Evolutionary conservation across 495 filamentous ascomycete species (phyloP), one percentile per base, ranked within the genome.

Genomic region (Friedmanniomyces simplex): DNA sequence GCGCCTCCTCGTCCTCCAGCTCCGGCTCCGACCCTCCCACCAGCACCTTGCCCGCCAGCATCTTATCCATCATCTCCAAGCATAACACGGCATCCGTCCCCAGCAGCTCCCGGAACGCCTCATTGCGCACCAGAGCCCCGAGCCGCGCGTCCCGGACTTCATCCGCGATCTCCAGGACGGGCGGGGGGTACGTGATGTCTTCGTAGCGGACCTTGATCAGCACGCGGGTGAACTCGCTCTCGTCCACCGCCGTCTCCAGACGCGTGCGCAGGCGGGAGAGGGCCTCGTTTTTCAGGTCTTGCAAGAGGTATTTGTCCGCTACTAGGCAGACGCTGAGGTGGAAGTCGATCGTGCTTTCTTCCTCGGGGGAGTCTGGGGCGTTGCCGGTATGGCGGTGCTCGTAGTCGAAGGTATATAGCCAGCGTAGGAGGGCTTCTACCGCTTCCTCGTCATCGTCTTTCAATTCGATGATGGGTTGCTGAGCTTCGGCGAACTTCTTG

Each of bases 381-480:
- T 24, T 26, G 7, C 10, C 18, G 16, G 14, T 24, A n/a, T 21
- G 26, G 16, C 37, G 52, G 48, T 47, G 24, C 16, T 39, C 52
- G 53, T 61, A 61, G 21, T 57, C 46, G 37, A 50, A 50, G 43
- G 52, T 51, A 42, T 61, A 61, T 11, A 61, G 25, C 30, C 63
- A 71, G 54, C 67, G 37, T 16, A 72, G 63, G 67, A 72, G 70
- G 22, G 68, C 67, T 43, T 70, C 67, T n/a, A 72, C 67, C 12
- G 67, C 68, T 49, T 72, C 68, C 32, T 63, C 39, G 51, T 72
- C 68, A 50, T 71, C 71, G 42, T 71, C 66, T 21, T 68, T 66
- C 5, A 72, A 60, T 37, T 71, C 67, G 51, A 71, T 71, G 8
- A 64, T 52, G 7, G 63, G 57, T 3, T 63, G 59, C 12, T 55